A percentile compares a stretch with the other conserved stretches of the same genome.
Evolutionary conservation across 1,284 basidiomycete species (phyloP).

Genomic region (Tilletia indica): DNA sequence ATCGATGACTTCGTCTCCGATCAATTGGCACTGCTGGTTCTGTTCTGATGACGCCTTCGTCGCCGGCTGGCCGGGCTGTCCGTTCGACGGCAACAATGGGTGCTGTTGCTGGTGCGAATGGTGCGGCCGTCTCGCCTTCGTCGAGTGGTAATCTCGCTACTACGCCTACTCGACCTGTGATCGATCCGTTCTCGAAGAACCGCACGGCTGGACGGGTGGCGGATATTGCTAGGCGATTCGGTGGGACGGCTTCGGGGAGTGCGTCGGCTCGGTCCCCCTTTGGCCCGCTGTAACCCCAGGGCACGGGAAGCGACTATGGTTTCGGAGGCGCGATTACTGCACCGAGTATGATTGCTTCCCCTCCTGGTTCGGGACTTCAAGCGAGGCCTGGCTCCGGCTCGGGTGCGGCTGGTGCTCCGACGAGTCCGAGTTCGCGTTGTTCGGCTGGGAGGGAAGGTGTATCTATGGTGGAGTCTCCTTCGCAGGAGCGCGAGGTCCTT

Average conservation of each 20-base stretch:
- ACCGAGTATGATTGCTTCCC: not conserved
- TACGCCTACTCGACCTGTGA: not conserved
- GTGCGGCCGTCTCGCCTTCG: not conserved
- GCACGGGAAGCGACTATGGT: slow-evolving; percentile 12
- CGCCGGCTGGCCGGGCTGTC: slow-evolving; percentile 15
- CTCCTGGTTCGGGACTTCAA: not conserved
- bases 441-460: not conserved
- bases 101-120: slow-evolving; percentile 31
- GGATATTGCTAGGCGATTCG: slow-evolving; percentile 37
- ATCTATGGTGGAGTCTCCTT: not conserved
- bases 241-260: slow-evolving; percentile 19
- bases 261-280: not conserved
- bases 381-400: not conserved
- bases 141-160: not conserved
- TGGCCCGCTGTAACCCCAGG: slow-evolving; percentile 20
- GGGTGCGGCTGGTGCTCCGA: too few relatives aligned
- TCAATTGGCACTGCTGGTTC: not conserved
- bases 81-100: slow-evolving; percentile 28
- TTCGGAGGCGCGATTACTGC: not conserved
- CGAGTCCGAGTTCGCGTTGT: too few relatives aligned
- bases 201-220: slow-evolving; percentile 39
- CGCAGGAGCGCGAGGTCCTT: too few relatives aligned
- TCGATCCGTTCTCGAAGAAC: slow-evolving; percentile 43
- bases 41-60: not conserved
- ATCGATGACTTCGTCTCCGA: not conserved